phyloP scores from a whole-genome alignment of 306 rosid genomes.

The Prunus padus region DNA sequence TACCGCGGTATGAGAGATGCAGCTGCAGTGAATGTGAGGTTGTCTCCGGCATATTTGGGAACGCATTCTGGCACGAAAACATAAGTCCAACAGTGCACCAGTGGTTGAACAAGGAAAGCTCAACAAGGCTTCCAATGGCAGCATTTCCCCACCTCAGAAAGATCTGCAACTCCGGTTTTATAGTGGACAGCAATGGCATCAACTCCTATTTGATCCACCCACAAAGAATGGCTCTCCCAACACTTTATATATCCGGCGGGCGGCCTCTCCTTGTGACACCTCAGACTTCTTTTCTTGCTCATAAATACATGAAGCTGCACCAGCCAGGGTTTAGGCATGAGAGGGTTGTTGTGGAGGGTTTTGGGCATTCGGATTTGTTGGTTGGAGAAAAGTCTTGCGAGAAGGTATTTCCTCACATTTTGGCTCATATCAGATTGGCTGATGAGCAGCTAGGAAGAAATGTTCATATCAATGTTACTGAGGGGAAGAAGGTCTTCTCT shows the following conservation, averaged over 20 bases:
- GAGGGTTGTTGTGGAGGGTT: slow-evolving; percentile 36
- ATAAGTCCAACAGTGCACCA: slow-evolving; percentile 27
- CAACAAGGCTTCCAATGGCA: slow-evolving; percentile 32
- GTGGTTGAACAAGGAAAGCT: slow-evolving; percentile 34
- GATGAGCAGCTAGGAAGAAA: neutral
- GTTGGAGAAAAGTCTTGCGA: slow-evolving; percentile 29
- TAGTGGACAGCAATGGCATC: slow-evolving; percentile 27
- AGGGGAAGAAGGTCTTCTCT: slow-evolving; percentile 14
- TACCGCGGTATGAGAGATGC: slow-evolving; percentile 31
- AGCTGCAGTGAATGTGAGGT: slow-evolving; percentile 30
- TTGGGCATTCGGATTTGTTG: slow-evolving; percentile 35
- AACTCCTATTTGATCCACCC: slow-evolving; percentile 34
- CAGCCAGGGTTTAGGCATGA: slow-evolving; percentile 36
- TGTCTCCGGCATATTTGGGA: slow-evolving; percentile 31
- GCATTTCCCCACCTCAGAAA: slow-evolving; percentile 34
- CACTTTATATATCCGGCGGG: slow-evolving; percentile 31
- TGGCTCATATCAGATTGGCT: slow-evolving; percentile 24
- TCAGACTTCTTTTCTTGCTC: slow-evolving; percentile 26
- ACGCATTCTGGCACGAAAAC: slow-evolving; percentile 31
- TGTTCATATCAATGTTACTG: neutral
- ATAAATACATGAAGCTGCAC: slow-evolving; percentile 40
- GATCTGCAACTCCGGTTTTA: slow-evolving; percentile 27
- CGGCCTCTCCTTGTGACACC: slow-evolving; percentile 30
- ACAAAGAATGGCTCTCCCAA: slow-evolving; percentile 36
- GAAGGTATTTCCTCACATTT: slow-evolving; percentile 32